Conservation (phyloP, 2,329 filamentous ascomycete species). For the Penicillium sp. region DNA sequence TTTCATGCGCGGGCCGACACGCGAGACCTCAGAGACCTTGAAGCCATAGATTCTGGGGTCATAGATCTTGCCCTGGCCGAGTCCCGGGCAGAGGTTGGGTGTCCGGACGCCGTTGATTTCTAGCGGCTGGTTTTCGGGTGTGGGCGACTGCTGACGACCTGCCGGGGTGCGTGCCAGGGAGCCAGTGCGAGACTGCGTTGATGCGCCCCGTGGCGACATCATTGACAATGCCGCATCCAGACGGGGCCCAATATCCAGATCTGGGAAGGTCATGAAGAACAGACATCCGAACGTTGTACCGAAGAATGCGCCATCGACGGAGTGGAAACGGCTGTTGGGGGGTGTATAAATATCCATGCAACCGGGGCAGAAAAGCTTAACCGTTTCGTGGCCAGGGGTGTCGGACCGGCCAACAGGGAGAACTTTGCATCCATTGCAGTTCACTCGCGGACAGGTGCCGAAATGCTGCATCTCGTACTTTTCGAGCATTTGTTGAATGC, state of each 20-base stretch:
- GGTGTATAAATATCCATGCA: slow-evolving; percentile 97
- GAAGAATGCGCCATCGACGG: slow-evolving; percentile 96
- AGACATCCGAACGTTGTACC: slow-evolving; percentile 95
- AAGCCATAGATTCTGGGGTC: slow-evolving; percentile 97
- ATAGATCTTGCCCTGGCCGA: slow-evolving; percentile 81
- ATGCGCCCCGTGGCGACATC: slow-evolving; percentile 26
- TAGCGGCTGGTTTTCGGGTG: slow-evolving; percentile 49
- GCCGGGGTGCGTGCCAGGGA: slow-evolving; percentile 30
- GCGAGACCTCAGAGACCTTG: slow-evolving; percentile 83
- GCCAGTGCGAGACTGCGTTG: slow-evolving; percentile 36
- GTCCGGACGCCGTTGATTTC: slow-evolving; percentile 82
- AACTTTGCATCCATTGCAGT: slow-evolving; percentile 86
- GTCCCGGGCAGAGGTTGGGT: slow-evolving; percentile 81
- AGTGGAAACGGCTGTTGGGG: slow-evolving; percentile 95
- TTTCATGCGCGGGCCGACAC: slow-evolving; percentile 91
- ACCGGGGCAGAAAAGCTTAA: slow-evolving; percentile 96
- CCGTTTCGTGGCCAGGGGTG: slow-evolving; percentile 92
- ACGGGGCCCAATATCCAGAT: slow-evolving; percentile 78
- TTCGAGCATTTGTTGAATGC: slow-evolving; percentile 98
- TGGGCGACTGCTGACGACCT: slow-evolving; percentile 31
- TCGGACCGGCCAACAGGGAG: slow-evolving; percentile 92
- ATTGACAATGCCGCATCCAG: slow-evolving; percentile 50
- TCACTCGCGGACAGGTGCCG: slow-evolving; percentile 88
- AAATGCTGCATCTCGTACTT: slow-evolving; percentile 98
- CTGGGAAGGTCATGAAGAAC: slow-evolving; percentile 97